Evolutionary conservation across 306 rosid species (phyloP), one percentile per base, ranked within the genome.

Genomic region (Corylus avellana): DNA sequence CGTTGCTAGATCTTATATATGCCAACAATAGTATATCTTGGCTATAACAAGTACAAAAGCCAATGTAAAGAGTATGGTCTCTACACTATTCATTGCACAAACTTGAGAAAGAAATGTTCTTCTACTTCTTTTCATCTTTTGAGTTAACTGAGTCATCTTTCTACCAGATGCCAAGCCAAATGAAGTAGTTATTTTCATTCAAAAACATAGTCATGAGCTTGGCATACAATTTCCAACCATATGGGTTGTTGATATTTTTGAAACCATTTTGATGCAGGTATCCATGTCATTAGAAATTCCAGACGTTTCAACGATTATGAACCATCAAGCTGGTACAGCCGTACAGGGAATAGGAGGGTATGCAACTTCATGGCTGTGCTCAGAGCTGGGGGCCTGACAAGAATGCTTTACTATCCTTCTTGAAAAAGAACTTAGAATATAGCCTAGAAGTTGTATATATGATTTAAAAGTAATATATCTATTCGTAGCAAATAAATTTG

Each of bases 191-290:
- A 42, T 5, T 42, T 42, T 7, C 46, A 42, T 42, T 42, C 46
- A 42, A 42, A 42, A 42, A 42, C 46, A 5, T 42, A 42, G 8
- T 42, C 46, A 42, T 42, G 46, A 8, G 46, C 46, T 42, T 42
- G 46, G 46, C 66, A 3, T 25, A 25, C 53, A 59, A 29, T 20
- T 58, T 22, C 66, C 46, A 35, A 14, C 46, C 47, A 7, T 8
- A 3, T 8, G 64, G 8, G 32, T 64, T 35, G 32, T 64, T 35
- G 14, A 39, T 67, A 67, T 9, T 9, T 66, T 14, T 67, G 2
- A 39, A 7, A 42, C 14, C 54, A 73, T 59, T 77, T 49, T 44
- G 67, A n/a, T 80, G 35, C 81, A 82, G 85, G 75, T 77, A 50
- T 46, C 46, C 68, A 42, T 61, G 72, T 14, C 69, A 42, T 18